Base-by-base conservation (phyloP, 108 stramenopile species). In the Cyclostephanos invisitatus region DNA sequence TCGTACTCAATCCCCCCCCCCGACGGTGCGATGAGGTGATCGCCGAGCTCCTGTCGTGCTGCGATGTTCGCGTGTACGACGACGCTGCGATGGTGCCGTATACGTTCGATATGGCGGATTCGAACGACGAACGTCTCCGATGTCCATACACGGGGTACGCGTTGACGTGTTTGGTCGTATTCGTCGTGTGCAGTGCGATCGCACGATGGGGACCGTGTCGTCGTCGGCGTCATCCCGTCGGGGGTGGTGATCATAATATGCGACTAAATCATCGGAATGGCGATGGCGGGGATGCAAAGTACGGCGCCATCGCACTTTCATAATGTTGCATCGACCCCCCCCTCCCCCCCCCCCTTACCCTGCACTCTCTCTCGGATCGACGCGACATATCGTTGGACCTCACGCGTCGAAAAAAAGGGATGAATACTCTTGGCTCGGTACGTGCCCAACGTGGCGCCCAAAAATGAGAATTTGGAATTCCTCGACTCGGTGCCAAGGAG, bases 31-130 rank as follows among this genome's bases (percentile, higher is more conserved):
- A 51, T 48, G 68, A 68, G 42, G 75, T 69, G 15, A 27, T 64
- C 17, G 8, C 68, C 37, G 68, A 69, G 8, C 53, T 76, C 11
- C n/a, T 69, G 14, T 44, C 61, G 9, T 76, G 75, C 44, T 76
- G 75, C 46, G 62, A 57, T 57, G 28, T 76, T 0, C 67, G 68
- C 4, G 5, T 76, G 50, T 69, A 64, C 62, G 62, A 68, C 25
- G 68, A 69, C 24, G 67, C 64, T n/a, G 63, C 27, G 49, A 76
- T 76, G 62, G 51, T 37, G 29, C 58, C 75, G 32, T 76, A 64
- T 28, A 27, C 7, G 12, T 11, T 1, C 40, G 40, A 40, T 8
- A 8, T 1, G 7, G 40, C 10, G 40, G 40, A 40, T 3, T 3
- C 40, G 10, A 3, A 11, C 40, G 40, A 40, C 7, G 5, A 7